Conservation (phyloP, 1,139 yeast genomes). For the Kodamaea arcana region DNA sequence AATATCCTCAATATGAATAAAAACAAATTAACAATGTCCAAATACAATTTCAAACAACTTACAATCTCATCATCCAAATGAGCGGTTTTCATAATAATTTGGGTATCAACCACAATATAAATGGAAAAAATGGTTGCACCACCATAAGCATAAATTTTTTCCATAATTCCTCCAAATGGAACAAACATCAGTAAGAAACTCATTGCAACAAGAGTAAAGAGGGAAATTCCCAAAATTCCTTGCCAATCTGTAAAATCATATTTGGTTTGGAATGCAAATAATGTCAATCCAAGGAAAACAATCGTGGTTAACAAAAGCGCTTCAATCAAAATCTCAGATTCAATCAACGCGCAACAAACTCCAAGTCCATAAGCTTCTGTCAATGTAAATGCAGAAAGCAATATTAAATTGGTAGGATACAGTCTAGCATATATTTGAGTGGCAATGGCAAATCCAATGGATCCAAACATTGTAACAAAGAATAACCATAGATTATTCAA, state of each 20-base stretch:
- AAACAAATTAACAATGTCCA: conserved; percentile 80
- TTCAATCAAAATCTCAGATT: conserved; percentile 61
- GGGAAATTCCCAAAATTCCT: conserved; percentile 54
- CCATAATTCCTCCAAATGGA: conserved; percentile 52
- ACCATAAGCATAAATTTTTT: conserved; percentile 61
- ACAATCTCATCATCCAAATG: conserved; percentile 85
- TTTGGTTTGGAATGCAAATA: conserved; percentile 78
- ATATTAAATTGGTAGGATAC: conserved; percentile 56
- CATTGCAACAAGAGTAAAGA: conserved; percentile 70
- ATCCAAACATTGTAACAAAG: conserved; percentile 52
- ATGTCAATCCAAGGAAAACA: conserved; percentile 69
- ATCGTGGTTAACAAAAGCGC: conserved; percentile 68
- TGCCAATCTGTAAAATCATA: conserved; percentile 77
- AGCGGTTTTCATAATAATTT: conserved; percentile 70
- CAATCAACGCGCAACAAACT: conserved; percentile 59
- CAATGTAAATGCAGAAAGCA: conserved; percentile 64
- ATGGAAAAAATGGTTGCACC: conserved; percentile 75
- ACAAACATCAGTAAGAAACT: conserved; percentile 69
- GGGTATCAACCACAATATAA: conserved; percentile 79
- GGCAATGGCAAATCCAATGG: conserved; percentile 60
- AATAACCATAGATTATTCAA: conserved; percentile 59
- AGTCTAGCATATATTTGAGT: conserved; percentile 57
- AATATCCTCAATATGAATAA: conserved; percentile 69
- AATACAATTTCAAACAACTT: conserved; percentile 71
- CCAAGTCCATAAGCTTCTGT: conserved; percentile 76